phyloP scores from a whole-genome alignment of 2,329 filamentous ascomycete genomes.

The Fusarium piperis region DNA sequence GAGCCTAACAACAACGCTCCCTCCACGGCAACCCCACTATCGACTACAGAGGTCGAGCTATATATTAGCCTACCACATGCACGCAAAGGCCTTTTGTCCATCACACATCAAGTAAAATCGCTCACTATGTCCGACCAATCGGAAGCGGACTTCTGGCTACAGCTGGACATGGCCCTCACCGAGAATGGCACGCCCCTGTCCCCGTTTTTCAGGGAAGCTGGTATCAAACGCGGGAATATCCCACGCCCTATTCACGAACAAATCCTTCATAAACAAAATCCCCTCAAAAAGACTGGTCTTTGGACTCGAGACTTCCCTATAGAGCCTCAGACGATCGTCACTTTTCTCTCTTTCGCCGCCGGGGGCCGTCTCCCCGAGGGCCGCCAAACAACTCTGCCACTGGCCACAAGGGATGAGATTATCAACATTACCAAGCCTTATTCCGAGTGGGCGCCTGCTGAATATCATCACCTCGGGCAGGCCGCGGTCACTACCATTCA shows the following conservation, averaged over 20 bases:
- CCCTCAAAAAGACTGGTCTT: not conserved
- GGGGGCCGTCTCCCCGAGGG: conserved; percentile 17
- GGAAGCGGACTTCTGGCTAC: not conserved
- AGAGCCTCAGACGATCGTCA: conserved; percentile 34
- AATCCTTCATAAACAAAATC: not conserved
- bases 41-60: not conserved
- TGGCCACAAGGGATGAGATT: conserved; percentile 9
- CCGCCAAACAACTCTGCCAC: conserved; percentile 1
- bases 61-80: not conserved
- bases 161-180: conserved; percentile 11
- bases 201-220: not conserved
- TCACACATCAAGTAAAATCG: not conserved
- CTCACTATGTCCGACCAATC: not conserved
- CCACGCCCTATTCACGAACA: not conserved
- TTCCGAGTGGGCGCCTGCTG: conserved; percentile 39
- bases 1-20: not conserved
- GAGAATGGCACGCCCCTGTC: conserved; percentile 4
- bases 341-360: conserved; percentile 32
- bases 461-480: conserved; percentile 9
- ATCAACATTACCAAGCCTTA: conserved; percentile 19
- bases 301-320: conserved; percentile 38
- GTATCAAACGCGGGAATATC: conserved; percentile 3
- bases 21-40: not conserved
- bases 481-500: conserved; percentile 16
- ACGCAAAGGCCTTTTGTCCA: not conserved